Evolutionary conservation across 2,329 filamentous ascomycete genomes (phyloP).

Genomic region (Botryotinia globosa): DNA sequence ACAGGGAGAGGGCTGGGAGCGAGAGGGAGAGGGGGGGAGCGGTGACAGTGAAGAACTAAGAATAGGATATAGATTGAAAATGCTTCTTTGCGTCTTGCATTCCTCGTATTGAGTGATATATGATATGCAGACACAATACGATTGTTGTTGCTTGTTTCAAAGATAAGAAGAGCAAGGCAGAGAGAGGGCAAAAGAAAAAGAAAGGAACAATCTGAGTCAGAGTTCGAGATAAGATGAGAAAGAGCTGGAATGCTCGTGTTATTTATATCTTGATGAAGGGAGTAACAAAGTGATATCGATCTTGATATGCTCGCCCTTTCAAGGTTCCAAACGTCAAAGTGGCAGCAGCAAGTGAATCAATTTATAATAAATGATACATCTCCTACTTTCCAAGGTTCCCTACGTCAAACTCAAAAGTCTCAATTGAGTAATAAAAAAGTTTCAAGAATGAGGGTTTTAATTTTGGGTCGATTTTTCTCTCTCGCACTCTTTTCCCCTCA

Average conservation of each 20-base stretch:
- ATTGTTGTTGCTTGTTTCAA: conserved; percentile 10
- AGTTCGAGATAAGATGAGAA: neutral
- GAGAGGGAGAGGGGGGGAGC: neutral
- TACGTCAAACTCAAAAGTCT: conserved; percentile 3
- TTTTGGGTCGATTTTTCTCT: neutral
- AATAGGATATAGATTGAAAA: neutral
- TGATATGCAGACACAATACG: conserved; percentile 7
- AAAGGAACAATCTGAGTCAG: neutral
- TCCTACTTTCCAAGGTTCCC: neutral
- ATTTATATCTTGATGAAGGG: neutral
- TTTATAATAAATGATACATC: conserved; percentile 9
- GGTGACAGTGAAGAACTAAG: neutral
- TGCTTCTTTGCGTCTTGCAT: conserved; percentile 4
- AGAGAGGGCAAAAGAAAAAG: neutral
- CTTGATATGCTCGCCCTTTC: neutral
- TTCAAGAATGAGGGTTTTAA: conserved; percentile 5
- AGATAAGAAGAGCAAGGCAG: neutral
- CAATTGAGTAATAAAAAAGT: conserved; percentile 1
- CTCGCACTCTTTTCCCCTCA: neutral
- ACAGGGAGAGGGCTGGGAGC: neutral
- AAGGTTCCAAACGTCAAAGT: neutral
- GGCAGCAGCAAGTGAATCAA: conserved; percentile 3
- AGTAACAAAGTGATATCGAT: neutral
- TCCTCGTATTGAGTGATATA: conserved; percentile 1
- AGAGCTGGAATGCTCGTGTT: neutral